Conservation (phyloP, 148 eudicot species). For the Vaccinium macrocarpon region DNA sequence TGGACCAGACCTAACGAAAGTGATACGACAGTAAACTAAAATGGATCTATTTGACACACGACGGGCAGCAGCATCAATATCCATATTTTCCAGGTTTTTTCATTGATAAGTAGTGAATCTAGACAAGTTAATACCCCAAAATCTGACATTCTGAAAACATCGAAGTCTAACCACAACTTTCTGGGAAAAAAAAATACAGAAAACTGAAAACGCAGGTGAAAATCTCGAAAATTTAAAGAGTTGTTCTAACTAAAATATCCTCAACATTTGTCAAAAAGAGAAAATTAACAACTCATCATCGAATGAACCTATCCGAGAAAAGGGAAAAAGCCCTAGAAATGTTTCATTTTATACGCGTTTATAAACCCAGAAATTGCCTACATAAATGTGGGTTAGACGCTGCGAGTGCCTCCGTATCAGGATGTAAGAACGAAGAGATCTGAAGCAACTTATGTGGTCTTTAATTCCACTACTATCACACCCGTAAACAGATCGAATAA, state of each 20-base stretch:
- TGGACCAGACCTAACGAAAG: background rate
- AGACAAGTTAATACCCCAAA: background rate
- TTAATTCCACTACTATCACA: background rate
- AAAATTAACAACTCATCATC: too few relatives aligned
- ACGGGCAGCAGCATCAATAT: background rate
- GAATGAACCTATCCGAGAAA: background rate
- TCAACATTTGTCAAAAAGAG: background rate
- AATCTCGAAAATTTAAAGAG: background rate
- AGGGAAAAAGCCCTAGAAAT: background rate
- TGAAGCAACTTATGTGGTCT: background rate
- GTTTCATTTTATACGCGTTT: background rate
- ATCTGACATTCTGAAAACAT: background rate
- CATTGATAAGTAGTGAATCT: background rate
- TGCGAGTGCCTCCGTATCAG: background rate
- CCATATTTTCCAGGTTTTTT: background rate
- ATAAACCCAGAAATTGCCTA: background rate
- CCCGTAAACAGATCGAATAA: background rate
- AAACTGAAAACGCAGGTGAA: background rate
- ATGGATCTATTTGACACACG: background rate
- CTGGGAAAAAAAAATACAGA: background rate
- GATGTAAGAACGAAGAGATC: background rate
- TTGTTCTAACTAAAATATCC: background rate
- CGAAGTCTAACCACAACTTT: background rate
- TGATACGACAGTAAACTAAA: background rate
- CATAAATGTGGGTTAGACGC: too few relatives aligned